Base-by-base conservation (phyloP, 2,329 filamentous ascomycete species). In the Apiospora hydei region DNA sequence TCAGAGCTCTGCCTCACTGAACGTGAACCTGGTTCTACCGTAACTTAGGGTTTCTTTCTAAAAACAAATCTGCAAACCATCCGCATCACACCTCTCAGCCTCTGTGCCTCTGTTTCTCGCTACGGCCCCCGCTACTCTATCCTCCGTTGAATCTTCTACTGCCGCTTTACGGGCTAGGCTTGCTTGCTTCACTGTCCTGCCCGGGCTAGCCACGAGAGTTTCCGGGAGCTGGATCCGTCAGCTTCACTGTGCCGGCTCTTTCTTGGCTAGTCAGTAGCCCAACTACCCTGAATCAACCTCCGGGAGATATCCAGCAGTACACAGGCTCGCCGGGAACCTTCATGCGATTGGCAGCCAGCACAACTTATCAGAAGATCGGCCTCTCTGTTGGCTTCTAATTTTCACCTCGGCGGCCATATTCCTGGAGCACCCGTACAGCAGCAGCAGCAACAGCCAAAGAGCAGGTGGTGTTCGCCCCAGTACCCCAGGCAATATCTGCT, bases 401-500 rank as follows among this genome's bases (percentile, higher is more conserved):
- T 21, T 61, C 38, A 10, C 30, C 53, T 64, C 21, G 3, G 57
- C 41, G 30, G 57, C 57, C 57, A n/a, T 64, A 24, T 21, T 41
- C 10, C 57, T n/a, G 34, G 57, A 41, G 38, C 41, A 3, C 34
- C 18, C 34, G 18, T 18, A n/a, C 57, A 41, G 57, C 57, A 64
- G 34, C 30, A 57, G 51, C 26, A n/a, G n/a, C 24, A 53, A 8
- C 4, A 7, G 1, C n/a, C 30, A 61, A 14, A 61, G 44, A 53
- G 41, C 69, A 47, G 13, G n/a, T 26, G 38, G 41, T 49, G 47
- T 61, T 30, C 43, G 30, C 69, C 26, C 24, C 71, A 67, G 70
- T 69, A 72, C 51, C 61, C 26, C 61, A 64, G 72, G 70, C 74
- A 74, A 72, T 44, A 71, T 74, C 73, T 76, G 75, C 73, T 77